Evolutionary conservation across 345 rosid genomes (phyloP).

Genomic region (Citrus glauca): DNA sequence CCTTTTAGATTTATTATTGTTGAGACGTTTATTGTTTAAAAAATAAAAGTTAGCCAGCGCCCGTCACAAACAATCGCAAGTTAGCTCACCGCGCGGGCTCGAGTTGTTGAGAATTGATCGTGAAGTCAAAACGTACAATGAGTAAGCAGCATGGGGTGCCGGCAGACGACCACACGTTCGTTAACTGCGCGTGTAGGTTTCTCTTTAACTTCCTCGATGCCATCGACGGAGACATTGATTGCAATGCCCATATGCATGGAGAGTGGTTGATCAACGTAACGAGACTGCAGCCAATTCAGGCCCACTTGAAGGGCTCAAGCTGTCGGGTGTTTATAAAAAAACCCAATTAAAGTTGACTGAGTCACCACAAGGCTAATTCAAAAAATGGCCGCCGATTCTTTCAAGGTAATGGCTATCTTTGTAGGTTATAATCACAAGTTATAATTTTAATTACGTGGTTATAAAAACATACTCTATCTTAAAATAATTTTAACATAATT

Average conservation of each 20-base stretch:
- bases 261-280: no score
- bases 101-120: background rate
- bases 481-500: accelerated
- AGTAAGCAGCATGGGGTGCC: background rate
- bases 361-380: no score
- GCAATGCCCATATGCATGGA: background rate
- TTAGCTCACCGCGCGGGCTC: background rate
- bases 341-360: no score
- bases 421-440: no score
- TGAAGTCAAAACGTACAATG: background rate
- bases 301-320: background rate
- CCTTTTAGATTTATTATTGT: no score
- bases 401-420: no score
- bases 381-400: no score
- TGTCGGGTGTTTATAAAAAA: no score
- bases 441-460: no score
- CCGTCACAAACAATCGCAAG: background rate
- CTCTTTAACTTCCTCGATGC: background rate
- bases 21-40: no score
- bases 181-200: background rate
- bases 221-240: background rate
- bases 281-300: background rate
- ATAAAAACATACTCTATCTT: accelerated
- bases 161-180: background rate
- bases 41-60: no score